phyloP scores from a whole-genome alignment of 805 yeast species.

The Diddensiella transvaalensis region DNA sequence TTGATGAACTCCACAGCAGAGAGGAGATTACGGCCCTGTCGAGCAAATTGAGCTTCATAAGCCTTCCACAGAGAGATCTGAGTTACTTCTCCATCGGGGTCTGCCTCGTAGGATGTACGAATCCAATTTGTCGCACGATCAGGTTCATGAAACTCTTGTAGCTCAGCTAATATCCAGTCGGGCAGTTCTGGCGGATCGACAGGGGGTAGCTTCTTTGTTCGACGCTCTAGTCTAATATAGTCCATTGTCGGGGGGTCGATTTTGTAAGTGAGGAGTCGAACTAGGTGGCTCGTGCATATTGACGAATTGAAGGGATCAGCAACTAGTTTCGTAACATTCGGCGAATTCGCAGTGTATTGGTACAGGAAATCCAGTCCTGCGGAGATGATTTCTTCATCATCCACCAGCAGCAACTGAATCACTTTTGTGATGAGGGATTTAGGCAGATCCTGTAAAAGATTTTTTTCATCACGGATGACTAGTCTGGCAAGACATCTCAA shows the following conservation, averaged over 20 bases:
- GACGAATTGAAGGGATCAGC: constrained; percentile 47
- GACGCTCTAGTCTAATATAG: constrained; percentile 37
- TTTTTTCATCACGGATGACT: constrained; percentile 58
- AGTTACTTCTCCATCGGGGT: constrained; percentile 76
- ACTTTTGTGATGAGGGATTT: constrained; percentile 49
- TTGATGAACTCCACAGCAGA: constrained; percentile 97
- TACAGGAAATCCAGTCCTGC: constrained; percentile 79
- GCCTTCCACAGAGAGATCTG: constrained; percentile 96
- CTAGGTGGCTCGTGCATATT: constrained; percentile 56
- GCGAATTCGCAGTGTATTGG: constrained; percentile 66
- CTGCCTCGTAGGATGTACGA: constrained; percentile 83
- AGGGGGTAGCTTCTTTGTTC: constrained; percentile 60
- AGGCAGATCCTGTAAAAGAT: constrained; percentile 48
- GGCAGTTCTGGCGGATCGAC: constrained; percentile 59
- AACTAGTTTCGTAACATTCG: constrained; percentile 51
- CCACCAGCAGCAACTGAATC: constrained; percentile 58
- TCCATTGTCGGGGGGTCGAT: constrained; percentile 35
- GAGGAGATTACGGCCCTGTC: constrained; percentile 52
- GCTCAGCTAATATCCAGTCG: constrained; percentile 50
- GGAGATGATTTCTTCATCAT: constrained; percentile 67
- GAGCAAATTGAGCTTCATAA: constrained; percentile 76
- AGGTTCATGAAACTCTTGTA: constrained; percentile 74
- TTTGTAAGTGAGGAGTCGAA: constrained; percentile 54
- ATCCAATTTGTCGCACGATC: constrained; percentile 92
- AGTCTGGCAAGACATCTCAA: constrained; percentile 77